Evolutionary conservation across 192 early-diverging fungal genomes (phyloP).

Genomic region (Fimicolochytrium jonesii): DNA sequence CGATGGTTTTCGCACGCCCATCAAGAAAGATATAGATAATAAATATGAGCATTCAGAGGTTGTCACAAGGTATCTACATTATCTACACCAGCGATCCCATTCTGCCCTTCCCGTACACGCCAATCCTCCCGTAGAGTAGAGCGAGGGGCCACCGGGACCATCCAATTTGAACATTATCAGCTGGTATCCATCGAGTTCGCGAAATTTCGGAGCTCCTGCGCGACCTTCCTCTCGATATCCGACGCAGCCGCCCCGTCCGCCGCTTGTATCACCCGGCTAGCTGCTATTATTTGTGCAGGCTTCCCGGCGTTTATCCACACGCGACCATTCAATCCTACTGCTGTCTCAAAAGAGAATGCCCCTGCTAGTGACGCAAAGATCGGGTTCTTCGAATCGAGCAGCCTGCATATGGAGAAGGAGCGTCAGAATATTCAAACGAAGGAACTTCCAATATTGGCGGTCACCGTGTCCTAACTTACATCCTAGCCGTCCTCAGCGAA

Average conservation of each 20-base stretch:
- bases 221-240: conserved; percentile 50
- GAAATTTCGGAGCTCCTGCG: not conserved
- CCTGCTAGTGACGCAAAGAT: conserved; percentile 69
- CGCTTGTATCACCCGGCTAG: conserved; percentile 67
- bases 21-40: too few species aligned
- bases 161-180: not conserved
- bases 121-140: too few species aligned
- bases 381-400: conserved; percentile 66
- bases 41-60: too few species aligned
- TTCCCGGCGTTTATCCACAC: conserved; percentile 82
- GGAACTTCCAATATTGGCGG: not conserved
- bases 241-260: conserved; percentile 62
- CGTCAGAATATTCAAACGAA: not conserved
- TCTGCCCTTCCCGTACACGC: too few species aligned
- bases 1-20: too few species aligned
- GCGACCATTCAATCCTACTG: conserved; percentile 90
- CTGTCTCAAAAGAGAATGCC: conserved; percentile 77
- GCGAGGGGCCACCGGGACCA: too few species aligned
- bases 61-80: too few species aligned
- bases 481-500: conserved; percentile 72
- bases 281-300: conserved; percentile 57
- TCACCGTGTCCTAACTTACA: conserved; percentile 43
- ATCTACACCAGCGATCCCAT: too few species aligned
- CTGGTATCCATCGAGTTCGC: conserved; percentile 10
- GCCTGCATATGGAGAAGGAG: conserved; percentile 31